Conservation (phyloP, 768 basidiomycete genomes). For the Amanita molliuscula region DNA sequence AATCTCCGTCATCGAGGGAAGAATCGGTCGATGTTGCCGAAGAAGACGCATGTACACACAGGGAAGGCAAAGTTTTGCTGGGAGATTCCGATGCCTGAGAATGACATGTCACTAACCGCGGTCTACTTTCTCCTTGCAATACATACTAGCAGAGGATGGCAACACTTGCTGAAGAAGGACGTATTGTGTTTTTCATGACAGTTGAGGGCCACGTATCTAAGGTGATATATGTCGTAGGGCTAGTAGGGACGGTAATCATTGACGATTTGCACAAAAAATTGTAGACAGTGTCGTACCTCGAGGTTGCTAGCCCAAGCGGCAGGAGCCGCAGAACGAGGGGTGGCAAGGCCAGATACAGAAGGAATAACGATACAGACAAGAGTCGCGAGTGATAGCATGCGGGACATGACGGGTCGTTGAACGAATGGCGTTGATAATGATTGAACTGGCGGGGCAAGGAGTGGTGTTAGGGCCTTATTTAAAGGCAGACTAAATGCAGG, state of each 20-base stretch:
- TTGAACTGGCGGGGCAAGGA: constrained; percentile 10
- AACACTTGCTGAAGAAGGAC: constrained; percentile 57
- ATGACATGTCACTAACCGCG: neutral
- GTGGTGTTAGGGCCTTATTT: constrained; percentile 14
- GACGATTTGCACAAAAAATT: constrained; percentile 3
- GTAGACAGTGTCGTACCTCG: constrained; percentile 21
- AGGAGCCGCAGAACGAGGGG: constrained; percentile 31
- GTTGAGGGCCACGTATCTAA: constrained; percentile 47
- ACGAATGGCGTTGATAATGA: constrained; percentile 18
- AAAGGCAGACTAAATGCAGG: constrained; percentile 13
- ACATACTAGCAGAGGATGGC: constrained; percentile 58
- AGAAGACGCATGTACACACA: constrained; percentile 6
- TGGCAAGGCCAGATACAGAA: constrained; percentile 27
- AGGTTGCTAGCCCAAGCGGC: constrained; percentile 35
- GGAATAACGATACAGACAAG: constrained; percentile 29
- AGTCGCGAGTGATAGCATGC: constrained; percentile 28
- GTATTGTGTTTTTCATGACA: constrained; percentile 39
- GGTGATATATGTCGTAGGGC: constrained; percentile 47
- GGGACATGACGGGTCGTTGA: constrained; percentile 29
- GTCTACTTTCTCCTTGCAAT: constrained; percentile 1
- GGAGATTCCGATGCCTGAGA: constrained; percentile 7
- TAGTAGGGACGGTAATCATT: constrained; percentile 13
- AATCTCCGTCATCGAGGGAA: neutral
- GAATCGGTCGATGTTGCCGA: neutral
- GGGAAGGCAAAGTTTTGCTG: constrained; percentile 7